phyloP scores from a whole-genome alignment of 2,329 filamentous ascomycete genomes.

The Dactylellina leptospora region DNA sequence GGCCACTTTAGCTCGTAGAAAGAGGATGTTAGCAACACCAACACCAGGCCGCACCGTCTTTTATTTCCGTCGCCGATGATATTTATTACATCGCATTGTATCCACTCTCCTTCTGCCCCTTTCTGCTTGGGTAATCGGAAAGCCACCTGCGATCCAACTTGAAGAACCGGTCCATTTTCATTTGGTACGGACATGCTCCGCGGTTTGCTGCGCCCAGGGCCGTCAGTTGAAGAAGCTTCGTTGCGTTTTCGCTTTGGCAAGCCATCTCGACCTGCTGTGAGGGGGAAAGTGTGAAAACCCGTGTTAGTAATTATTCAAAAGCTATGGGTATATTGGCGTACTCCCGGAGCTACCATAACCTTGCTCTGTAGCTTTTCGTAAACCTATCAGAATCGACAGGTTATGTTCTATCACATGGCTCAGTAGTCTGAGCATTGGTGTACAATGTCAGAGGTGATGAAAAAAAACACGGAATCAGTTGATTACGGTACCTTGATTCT shows the following conservation, averaged over 20 bases:
- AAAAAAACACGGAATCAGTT: neutral
- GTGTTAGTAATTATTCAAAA: conserved; percentile 13
- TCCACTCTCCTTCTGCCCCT: conserved; percentile 71
- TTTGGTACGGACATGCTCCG: conserved; percentile 50
- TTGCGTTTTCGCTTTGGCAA: conserved; percentile 56
- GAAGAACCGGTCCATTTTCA: conserved; percentile 50
- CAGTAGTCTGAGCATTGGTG: conserved; percentile 17
- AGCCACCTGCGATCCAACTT: conserved; percentile 56
- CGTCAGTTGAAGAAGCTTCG: conserved; percentile 55
- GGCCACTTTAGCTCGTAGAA: no score
- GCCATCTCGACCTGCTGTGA: conserved; percentile 33
- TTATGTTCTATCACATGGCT: conserved; percentile 52
- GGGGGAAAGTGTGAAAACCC: conserved; percentile 47
- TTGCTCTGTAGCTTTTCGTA: conserved; percentile 49
- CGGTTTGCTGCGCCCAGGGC: conserved; percentile 53
- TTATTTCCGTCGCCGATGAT: conserved; percentile 80
- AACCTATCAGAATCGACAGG: conserved; percentile 45
- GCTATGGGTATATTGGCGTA: neutral
- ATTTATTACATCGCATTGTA: conserved; percentile 78
- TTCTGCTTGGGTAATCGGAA: conserved; percentile 60
- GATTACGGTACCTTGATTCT: conserved; percentile 33
- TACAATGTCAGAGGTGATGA: neutral
- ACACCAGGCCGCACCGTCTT: conserved; percentile 74
- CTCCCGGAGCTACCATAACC: conserved; percentile 46
- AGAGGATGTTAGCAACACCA: no score